Conservation (phyloP, 1,139 yeast species). For the Pichia sp. region DNA sequence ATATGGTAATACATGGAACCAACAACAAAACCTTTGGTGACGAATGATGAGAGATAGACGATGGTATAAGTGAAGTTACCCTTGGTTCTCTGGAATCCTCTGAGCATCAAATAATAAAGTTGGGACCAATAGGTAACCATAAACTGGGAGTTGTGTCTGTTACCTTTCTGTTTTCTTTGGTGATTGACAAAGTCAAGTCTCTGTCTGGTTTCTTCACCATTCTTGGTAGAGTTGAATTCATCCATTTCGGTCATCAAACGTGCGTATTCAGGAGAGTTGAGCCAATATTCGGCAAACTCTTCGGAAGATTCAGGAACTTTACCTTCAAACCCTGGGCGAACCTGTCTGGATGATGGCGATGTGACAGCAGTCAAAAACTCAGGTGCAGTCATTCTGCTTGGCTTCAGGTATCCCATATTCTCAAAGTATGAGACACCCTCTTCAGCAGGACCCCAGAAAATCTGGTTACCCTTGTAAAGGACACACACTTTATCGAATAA, state of each 20-base stretch:
- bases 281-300: slow-evolving; percentile 45
- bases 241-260: slow-evolving; percentile 26
- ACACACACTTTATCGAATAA: slow-evolving; percentile 67
- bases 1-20: slow-evolving; percentile 36
- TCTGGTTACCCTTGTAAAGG: slow-evolving; percentile 70
- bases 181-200: slow-evolving; percentile 27
- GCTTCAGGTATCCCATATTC: slow-evolving; percentile 64
- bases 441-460: slow-evolving; percentile 58
- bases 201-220: slow-evolving; percentile 29
- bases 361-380: slow-evolving; percentile 35
- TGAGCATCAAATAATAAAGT: slow-evolving; percentile 34
- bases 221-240: slow-evolving; percentile 18
- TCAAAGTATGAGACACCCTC: slow-evolving; percentile 53
- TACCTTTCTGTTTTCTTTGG: slow-evolving; percentile 31
- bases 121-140: slow-evolving; percentile 39
- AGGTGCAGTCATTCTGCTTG: slow-evolving; percentile 79
- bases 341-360: slow-evolving; percentile 41
- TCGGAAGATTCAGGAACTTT: slow-evolving; percentile 30
- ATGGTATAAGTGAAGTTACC: slow-evolving; percentile 32
- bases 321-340: slow-evolving; percentile 41
- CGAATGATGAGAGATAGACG: slow-evolving; percentile 35
- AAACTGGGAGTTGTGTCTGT: slow-evolving; percentile 32
- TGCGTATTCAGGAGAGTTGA: slow-evolving; percentile 31
- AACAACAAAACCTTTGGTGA: slow-evolving; percentile 36
- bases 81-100: slow-evolving; percentile 41